A percentile compares a stretch with the other conserved stretches of the same genome.
phyloP scores from a whole-genome alignment of 2,329 filamentous ascomycete genomes.

The Huntiella abstrusa region DNA sequence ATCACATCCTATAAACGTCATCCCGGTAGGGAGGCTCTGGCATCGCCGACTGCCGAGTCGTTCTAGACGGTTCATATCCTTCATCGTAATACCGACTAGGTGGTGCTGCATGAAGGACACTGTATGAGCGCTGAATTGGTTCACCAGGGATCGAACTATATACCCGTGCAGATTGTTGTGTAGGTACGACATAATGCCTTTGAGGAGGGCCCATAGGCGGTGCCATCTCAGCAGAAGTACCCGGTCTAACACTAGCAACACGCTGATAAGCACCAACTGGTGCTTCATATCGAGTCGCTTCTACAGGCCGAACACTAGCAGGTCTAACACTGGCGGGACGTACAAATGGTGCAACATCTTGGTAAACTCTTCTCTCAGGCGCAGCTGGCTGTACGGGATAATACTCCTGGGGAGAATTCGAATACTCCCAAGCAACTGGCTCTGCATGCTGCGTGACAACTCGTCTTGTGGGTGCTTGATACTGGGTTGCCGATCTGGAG shows the following conservation, averaged over 20 bases:
- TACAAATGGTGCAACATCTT: slow-evolving; percentile 32
- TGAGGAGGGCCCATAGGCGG: slow-evolving; percentile 4
- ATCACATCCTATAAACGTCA: slow-evolving; percentile 6
- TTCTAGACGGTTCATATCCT: slow-evolving; percentile 12
- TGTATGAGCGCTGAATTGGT: slow-evolving; percentile 21
- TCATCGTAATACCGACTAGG: slow-evolving; percentile 27
- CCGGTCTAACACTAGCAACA: slow-evolving; percentile 25
- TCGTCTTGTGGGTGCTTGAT: slow-evolving; percentile 27
- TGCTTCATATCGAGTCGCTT: slow-evolving; percentile 24
- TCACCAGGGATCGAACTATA: slow-evolving; percentile 18
- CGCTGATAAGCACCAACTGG: slow-evolving; percentile 23
- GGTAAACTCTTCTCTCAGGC: slow-evolving; percentile 25
- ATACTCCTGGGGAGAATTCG: slow-evolving; percentile 24
- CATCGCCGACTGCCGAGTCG: not conserved
- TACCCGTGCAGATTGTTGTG: slow-evolving; percentile 17
- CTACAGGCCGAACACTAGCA: slow-evolving; percentile 15
- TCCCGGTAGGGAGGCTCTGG: slow-evolving; percentile 12
- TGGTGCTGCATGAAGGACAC: slow-evolving; percentile 19
- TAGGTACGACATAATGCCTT: slow-evolving; percentile 16
- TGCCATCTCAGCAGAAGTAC: slow-evolving; percentile 13
- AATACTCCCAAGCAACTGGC: slow-evolving; percentile 23
- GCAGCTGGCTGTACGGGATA: slow-evolving; percentile 26
- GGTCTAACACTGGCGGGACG: not conserved
- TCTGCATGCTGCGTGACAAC: slow-evolving; percentile 40
- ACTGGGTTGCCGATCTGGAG: slow-evolving; percentile 29